Evolutionary conservation across 139 green algal species (phyloP), one percentile per base, ranked within the genome.

Genomic region (Tetratostichococcus sp.): DNA sequence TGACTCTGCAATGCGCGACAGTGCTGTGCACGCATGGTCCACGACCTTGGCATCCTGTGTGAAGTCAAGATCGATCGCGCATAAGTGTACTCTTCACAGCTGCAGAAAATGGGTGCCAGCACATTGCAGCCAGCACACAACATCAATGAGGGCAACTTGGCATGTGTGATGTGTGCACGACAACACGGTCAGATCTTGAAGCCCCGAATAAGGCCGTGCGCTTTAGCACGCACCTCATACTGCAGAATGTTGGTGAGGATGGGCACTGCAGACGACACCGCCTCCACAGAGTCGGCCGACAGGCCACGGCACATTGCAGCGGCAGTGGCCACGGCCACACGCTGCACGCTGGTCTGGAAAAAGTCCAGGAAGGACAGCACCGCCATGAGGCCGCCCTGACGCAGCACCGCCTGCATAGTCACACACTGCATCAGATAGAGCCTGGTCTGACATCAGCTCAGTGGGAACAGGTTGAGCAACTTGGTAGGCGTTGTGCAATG

Each of bases 341-440:
- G 86, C 88, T 98, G 94, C 74, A 98, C 91, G 3, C 94, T 88
- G 0, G 89, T 95, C 43, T 85, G 81, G 79, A 98, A 98, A 71
- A 98, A 98, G 81, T 98, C 95, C 14, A 98, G 81, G 72, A 94
- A 97, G n/a, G 86, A 91, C 16, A 98, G 87, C 69, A 94, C 88
- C 2, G 94, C 94, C 67, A 92, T 77, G 30, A 98, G 81, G 2
- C 88, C 94, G 0, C 94, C 94, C 11, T 86, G 77, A 25, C 87
- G 81, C 76, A 98, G 19, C 50, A 62, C 50, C 19, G 50, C 50
- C 50, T 62, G 50, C 50, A 62, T 6, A 21, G 39, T 21, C 39
- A 11, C 39, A n/a, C n/a, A n/a, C n/a, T n/a, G n/a, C n/a, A n/a
- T n/a, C n/a, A n/a, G n/a, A n/a, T n/a, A n/a, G n/a, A n/a, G n/a